Percentiles rank a stretch among this genome's conserved stretches.
Evolutionary conservation across 192 early-diverging fungal species (phyloP).

Genomic region (Dispira parvispora): DNA sequence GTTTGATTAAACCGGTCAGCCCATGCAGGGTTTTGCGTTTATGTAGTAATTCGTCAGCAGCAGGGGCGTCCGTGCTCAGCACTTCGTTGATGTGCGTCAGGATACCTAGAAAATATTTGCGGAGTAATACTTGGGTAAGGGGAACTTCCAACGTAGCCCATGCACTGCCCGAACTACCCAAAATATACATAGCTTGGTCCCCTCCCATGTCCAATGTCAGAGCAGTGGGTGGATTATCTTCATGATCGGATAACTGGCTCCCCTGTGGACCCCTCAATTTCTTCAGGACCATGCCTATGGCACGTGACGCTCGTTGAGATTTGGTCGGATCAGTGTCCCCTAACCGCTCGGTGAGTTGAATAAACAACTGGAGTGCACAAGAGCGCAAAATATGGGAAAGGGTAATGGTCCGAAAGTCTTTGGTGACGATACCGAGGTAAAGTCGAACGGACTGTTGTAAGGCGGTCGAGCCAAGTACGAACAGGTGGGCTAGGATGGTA

Average conservation of each 20-base stretch:
- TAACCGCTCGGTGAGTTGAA: background rate
- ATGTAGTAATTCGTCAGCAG: too few relatives aligned
- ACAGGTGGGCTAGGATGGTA: conserved; percentile 3
- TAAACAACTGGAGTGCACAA: conserved; percentile 7
- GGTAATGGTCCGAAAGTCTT: background rate
- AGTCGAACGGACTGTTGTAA: conserved; percentile 1
- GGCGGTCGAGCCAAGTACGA: background rate
- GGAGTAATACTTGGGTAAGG: background rate
- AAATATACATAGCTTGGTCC: background rate
- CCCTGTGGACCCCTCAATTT: background rate
- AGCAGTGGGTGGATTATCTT: background rate
- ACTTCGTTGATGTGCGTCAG: conserved; percentile 4
- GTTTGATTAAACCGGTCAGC: conserved; percentile 3
- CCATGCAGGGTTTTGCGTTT: background rate
- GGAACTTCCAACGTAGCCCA: conserved; percentile 1
- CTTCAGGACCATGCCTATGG: conserved; percentile 1
- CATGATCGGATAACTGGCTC: background rate
- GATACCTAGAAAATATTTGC: conserved; percentile 9
- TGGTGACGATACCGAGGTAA: background rate
- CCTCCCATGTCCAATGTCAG: background rate
- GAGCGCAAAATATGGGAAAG: conserved; percentile 2
- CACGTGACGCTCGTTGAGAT: background rate
- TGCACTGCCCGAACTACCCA: background rate
- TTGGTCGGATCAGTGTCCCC: background rate
- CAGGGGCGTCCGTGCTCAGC: background rate